Evolutionary conservation across 2,329 filamentous ascomycete species (phyloP), one percentile per base, ranked within the genome.

Genomic region (Monosporascus cannonballus): DNA sequence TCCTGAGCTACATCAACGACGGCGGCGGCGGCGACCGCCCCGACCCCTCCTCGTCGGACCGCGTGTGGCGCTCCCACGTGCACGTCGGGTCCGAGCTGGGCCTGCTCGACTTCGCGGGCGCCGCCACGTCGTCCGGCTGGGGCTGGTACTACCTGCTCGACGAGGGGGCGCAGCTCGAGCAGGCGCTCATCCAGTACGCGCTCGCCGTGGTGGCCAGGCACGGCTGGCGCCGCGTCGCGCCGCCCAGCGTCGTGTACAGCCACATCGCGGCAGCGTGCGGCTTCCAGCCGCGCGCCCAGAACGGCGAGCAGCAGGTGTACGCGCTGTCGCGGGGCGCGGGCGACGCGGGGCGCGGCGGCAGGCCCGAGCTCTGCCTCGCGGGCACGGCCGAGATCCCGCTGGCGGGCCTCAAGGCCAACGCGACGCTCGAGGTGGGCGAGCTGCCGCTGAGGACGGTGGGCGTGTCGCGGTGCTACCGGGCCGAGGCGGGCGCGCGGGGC

Each of bases 91-190:
- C 84, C 4, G 83, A 91, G 64, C 81, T 99, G n/a, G 85, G 86
- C 36, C 79, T 99, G n/a, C 77, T 99, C 49, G 93, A 99, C 73
- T 96, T 99, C 65, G 77, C 87, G 5, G 85, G 81, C 54, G 90
- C 91, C 5, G 86, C 86, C 2, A 84, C 81, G n/a, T 86, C 90
- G 1, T 89, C 87, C 3, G 94, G 94, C 38, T 99, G 93, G 93
- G 94, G 94, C 1, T 99, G 91, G 90, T 99, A 99, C 74, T 97
- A 91, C 71, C 83, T 99, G 11, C 77, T 90, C n/a, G 90, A 93
- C 66, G 92, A 96, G 65, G 94, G 85, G 8, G 92, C 92, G 0
- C 83, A 94, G 68, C 80, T 99, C n/a, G 94, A 99, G 72, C 93
- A 97, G 67, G 94, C 94, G 0, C 80, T 99, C 3, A 75, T 97